Evolutionary conservation across 176 grass and related monocot species (phyloP), one percentile per base, ranked within the genome.

Genomic region (Poa annua): DNA sequence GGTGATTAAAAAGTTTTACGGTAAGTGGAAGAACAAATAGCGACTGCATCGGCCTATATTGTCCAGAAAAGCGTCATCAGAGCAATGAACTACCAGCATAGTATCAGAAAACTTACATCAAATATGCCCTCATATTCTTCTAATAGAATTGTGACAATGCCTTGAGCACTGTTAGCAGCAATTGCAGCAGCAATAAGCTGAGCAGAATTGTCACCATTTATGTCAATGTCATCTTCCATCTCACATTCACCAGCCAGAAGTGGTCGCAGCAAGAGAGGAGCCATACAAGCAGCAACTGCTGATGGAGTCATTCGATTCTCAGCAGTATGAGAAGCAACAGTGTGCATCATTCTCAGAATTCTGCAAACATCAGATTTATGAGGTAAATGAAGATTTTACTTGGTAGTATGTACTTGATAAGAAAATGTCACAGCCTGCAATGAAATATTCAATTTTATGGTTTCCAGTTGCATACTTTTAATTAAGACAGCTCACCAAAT

Each of bases 201-300:
- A 81, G 97, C 97, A 86, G 96, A 90, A 86, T 14, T 88, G 80
- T 99, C 93, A 4, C 84, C 89, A 79, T 70, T 96, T 47, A 86
- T 86, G 80, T 94, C 93, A 42, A 94, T 89, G 50, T 86, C 97
- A 86, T 99, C 91, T 72, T 99, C 97, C 97, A 99, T 92, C 77
- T 99, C 97, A 61, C 97, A 99, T 89, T 99, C 97, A 86, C 97
- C 97, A 63, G 97, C 97, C 63, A 99, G 91, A 92, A 99, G 97
- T 29, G 97, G 93, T 8, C 93, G 89, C 24, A 99, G 44, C 85
- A 99, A 87, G 56, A 99, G 97, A 63, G 97, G 97, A 35, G 97
- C 97, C 97, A 99, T 99, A 85, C 97, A 99, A 81, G 93, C 91
- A 76, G 93, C 93, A 96, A 99, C 93, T 74, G 97, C 97, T 39